phyloP scores from a whole-genome alignment of 2,329 filamentous ascomycete genomes.

The Fusarium foetens region DNA sequence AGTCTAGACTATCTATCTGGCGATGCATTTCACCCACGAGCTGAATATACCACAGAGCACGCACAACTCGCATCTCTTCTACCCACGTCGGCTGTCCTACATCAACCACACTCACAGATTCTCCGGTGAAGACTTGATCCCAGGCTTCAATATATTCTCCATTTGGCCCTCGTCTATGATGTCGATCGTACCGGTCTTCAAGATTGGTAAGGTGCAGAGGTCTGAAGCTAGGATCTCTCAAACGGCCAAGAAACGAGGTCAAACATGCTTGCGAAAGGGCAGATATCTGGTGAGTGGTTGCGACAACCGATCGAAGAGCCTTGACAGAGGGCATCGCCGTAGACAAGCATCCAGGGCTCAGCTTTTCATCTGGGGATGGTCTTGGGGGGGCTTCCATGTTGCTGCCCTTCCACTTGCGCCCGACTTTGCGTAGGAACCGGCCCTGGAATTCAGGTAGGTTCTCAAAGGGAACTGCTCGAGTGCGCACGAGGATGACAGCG shows the following conservation, averaged over 20 bases:
- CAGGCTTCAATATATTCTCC: background rate
- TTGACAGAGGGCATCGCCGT: background rate
- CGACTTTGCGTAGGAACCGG: background rate
- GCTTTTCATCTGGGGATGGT: too few species aligned
- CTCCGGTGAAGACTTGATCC: constrained; percentile 11
- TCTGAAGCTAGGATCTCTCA: constrained; percentile 25
- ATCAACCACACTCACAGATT: constrained; percentile 8
- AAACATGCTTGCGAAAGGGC: constrained; percentile 34
- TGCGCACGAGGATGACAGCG: constrained; percentile 14
- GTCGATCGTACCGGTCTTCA: background rate
- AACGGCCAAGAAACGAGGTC: constrained; percentile 22
- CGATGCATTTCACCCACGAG: constrained; percentile 19
- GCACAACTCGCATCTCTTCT: constrained; percentile 40
- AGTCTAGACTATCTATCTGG: background rate
- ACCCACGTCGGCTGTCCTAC: constrained; percentile 33
- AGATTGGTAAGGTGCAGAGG: constrained; percentile 6
- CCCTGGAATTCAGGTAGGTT: background rate
- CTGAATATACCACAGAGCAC: constrained; percentile 36
- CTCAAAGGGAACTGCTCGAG: constrained; percentile 13
- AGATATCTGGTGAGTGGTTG: constrained; percentile 33
- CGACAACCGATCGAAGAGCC: constrained; percentile 25
- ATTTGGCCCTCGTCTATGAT: background rate
- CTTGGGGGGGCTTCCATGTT: too few species aligned
- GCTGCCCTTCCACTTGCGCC: too few species aligned
- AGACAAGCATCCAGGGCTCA: background rate